Evolutionary conservation across 2,329 filamentous ascomycete genomes (phyloP), one percentile per base, ranked within the genome.

Genomic region (Colletotrichum sp.): DNA sequence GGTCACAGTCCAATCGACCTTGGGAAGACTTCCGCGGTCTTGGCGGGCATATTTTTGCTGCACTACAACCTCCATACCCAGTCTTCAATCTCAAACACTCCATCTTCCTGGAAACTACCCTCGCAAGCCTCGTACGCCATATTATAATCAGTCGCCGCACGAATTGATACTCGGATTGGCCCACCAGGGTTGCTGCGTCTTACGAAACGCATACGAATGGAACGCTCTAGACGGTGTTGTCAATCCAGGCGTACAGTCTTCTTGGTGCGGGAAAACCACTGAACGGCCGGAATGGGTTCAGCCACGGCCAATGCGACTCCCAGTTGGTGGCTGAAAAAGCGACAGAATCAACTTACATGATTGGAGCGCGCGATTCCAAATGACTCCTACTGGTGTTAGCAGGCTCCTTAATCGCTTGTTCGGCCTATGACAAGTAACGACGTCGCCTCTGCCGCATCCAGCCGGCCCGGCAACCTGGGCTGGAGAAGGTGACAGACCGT

Each of bases 21-120:
- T 73, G 64, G 58, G 65, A 63, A 68, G 57, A 68, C 70, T 68
- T 75, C 73, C 73, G 73, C 73, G 73, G 70, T 12, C 70, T 73
- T 75, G 73, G 73, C 73, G 24, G 9, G 21, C 34, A 68, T 48
- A 38, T 34, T 64, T 34, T 16, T 34, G 9, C 64, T 73, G 48
- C 70, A 69, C 60, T 73, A 32, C 73, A 26, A 68, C 69, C 15
- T 65, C 8, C 34, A 21, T 63, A 24, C 67, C 55, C 60, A 15
- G 67, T 58, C 57, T 24, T 34, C 43, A 43, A 65, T 30, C 36
- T 30, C 30, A 63, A 65, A 32, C 43, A 38, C n/a, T 16, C 57
- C 30, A 15, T 16, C 18, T 26, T n/a, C 52, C 12, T 34, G n/a
- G 63, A 32, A 57, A 32, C 43, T 68, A 73, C 73, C 64, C 57